phyloP scores from a whole-genome alignment of 768 basidiomycete species.

The Lactarius sanguifluus region DNA sequence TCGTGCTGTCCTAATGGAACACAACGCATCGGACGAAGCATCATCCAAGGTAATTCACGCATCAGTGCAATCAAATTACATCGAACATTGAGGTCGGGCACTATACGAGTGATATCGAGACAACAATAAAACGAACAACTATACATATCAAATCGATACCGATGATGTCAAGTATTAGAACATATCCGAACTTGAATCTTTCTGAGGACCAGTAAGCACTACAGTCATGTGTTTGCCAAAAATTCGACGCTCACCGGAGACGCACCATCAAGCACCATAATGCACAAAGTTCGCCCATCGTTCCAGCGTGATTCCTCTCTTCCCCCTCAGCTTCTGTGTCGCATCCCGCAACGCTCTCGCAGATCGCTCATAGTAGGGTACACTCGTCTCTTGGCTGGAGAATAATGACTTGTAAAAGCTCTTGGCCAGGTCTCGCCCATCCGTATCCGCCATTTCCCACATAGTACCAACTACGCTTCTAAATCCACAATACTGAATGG shows the following conservation, averaged over 20 bases:
- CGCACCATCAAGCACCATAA: conserved; percentile 3
- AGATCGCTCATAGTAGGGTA: too few relatives aligned
- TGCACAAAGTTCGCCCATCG: conserved; percentile 22
- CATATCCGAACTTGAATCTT: background rate
- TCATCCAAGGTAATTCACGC: background rate
- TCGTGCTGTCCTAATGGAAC: background rate
- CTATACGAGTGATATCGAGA: background rate
- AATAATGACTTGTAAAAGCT: too few relatives aligned
- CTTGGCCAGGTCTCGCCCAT: too few relatives aligned
- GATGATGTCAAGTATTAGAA: background rate
- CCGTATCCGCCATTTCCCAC: too few relatives aligned
- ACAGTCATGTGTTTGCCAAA: background rate
- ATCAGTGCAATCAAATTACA: background rate
- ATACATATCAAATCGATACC: background rate
- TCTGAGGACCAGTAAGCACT: background rate
- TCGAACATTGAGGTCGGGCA: background rate
- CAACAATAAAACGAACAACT: background rate
- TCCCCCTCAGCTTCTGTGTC: conserved; percentile 2
- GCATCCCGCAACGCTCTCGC: too few relatives aligned
- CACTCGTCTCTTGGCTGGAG: too few relatives aligned
- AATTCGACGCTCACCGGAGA: background rate
- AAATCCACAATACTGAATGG: too few relatives aligned
- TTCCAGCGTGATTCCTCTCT: background rate
- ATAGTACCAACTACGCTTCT: too few relatives aligned
- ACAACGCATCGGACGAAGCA: background rate